Evolutionary conservation across 1,284 basidiomycete species (phyloP), one percentile per base, ranked within the genome.

Genomic region (Cryptococcus amylolentus): DNA sequence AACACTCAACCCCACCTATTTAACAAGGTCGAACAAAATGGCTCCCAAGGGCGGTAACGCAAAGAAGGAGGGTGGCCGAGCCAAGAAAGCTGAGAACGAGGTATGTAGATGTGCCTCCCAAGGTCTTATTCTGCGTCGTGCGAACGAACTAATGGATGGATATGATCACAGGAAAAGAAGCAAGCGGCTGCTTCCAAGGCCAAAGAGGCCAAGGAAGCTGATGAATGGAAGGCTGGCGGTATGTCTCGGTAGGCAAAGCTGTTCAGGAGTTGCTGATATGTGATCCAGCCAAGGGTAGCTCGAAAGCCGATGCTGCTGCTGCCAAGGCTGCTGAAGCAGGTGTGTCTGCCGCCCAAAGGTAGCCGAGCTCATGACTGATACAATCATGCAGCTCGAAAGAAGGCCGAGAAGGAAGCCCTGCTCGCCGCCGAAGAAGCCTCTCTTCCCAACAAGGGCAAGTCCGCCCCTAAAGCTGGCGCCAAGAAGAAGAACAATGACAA

Each of bases 21-120:
- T 6, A 6, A 5, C 31, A 35, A 35, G 7, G 3, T 35, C 5
- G 31, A 35, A 5, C 49, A 66, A 31, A 8, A 92, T 92, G 91
- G 77, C 90, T 57, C 90, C 91, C 72, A 88, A 88, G 68, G 75
- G 75, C 57, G 85, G 83, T 67, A 93, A 91, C 81, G 81, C 88
- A 62, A 94, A 93, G 84, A 92, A 93, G 75, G 91, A 93, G 74
- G 78, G 84, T 35, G 91, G 91, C 3, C 78, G 88, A 49, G 88
- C 92, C 1, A 91, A 91, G 77, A 97, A 97, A 79, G 90, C 91
- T 6, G 93, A 95, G 73, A 94, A 92, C 76, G 91, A 92, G 75
- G 82, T 85, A 23, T 84, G 88, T 82, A 23, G 16, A 23, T 50
- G 23, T 18, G 38, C 26, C 14, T 2, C 1, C 2, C 20, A 46